phyloP scores from a whole-genome alignment of 805 yeast species.

The Spathaspora passalidarum region DNA sequence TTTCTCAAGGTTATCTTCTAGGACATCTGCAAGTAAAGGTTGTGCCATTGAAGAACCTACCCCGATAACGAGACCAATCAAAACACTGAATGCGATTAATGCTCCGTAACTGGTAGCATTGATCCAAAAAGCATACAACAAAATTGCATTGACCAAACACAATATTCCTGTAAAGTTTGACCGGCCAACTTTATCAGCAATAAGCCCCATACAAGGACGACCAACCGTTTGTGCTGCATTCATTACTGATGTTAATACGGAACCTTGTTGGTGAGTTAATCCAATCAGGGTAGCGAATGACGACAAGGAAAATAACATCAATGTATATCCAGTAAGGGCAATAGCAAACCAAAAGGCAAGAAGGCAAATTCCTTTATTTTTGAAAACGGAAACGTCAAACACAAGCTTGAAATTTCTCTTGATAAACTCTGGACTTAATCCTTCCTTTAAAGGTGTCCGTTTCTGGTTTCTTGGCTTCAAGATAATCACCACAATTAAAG shows the following conservation, averaged over 20 bases:
- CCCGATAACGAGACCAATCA: constrained; percentile 32
- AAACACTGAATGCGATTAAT: constrained; percentile 26
- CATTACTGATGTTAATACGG: constrained; percentile 31
- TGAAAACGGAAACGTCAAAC: constrained; percentile 30
- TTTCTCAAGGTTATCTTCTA: constrained; percentile 16
- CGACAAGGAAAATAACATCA: constrained; percentile 34
- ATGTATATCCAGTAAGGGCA: constrained; percentile 35
- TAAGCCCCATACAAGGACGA: constrained; percentile 44
- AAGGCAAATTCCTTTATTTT: constrained; percentile 18
- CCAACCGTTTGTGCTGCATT: constrained; percentile 49
- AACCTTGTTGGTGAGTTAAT: constrained; percentile 26
- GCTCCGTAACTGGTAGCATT: constrained; percentile 30
- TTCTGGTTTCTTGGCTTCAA: constrained; percentile 44
- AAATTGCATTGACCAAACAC: constrained; percentile 21
- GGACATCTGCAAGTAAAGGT: constrained; percentile 22
- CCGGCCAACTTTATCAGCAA: constrained; percentile 49
- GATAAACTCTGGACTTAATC: constrained; percentile 19
- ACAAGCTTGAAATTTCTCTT: constrained; percentile 27
- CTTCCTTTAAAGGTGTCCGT: constrained; percentile 19
- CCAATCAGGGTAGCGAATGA: constrained; percentile 47
- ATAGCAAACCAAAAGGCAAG: constrained; percentile 35
- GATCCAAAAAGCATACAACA: constrained; percentile 37
- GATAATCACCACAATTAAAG: constrained; percentile 38
- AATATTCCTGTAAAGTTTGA: constrained; percentile 28
- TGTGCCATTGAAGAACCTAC: constrained; percentile 24